A percentile compares a stretch with the other conserved stretches of the same genome.
Conservation (phyloP, 176 grass and related monocot species). For the Hyparrhenia diplandra region DNA sequence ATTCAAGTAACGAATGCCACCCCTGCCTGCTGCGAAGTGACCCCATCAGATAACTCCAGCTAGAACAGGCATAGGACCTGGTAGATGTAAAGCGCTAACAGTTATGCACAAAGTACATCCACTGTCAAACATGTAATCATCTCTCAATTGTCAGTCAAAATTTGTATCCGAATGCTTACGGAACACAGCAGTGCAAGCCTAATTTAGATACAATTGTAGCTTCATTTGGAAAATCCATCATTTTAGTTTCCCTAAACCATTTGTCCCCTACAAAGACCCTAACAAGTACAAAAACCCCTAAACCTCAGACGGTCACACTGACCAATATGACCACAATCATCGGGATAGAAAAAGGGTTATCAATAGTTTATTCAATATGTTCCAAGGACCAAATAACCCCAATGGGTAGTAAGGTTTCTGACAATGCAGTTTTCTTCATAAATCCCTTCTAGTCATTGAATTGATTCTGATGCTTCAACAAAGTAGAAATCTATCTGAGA, state of each 20-base stretch:
- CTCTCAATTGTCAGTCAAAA: not conserved
- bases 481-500: not conserved
- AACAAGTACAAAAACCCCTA: not conserved
- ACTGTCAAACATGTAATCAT: not conserved
- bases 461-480: not conserved
- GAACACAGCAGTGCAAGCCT: not conserved
- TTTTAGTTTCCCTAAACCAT: not conserved
- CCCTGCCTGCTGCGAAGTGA: slow-evolving; percentile 44
- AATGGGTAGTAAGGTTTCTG: not conserved
- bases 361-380: not conserved
- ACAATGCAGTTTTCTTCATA: not conserved
- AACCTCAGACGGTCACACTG: not conserved
- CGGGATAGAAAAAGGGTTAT: not conserved
- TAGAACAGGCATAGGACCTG: slow-evolving; percentile 45
- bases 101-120: not conserved
- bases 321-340: not conserved
- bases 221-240: not conserved
- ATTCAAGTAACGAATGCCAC: slow-evolving; percentile 46
- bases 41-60: slow-evolving; percentile 33
- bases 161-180: no score
- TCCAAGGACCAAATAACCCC: not conserved
- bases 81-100: not conserved
- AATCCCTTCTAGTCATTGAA: not conserved
- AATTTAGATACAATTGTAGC: not conserved
- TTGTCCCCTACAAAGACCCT: not conserved